Base-by-base conservation (phyloP, 805 yeast species). In the Zygosaccharomyces bailii region DNA sequence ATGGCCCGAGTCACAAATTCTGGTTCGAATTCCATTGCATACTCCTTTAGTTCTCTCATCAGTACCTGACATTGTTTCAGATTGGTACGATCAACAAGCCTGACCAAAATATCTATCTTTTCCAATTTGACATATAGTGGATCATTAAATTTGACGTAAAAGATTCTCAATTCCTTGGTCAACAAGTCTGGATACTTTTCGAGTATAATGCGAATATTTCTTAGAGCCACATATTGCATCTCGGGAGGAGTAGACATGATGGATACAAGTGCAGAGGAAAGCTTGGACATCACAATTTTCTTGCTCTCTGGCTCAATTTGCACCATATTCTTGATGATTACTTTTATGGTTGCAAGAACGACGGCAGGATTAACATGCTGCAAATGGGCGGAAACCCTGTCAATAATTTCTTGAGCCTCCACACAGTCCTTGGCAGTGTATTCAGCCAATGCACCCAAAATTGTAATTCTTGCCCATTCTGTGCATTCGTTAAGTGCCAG, bases 281-380 rank as follows among this genome's bases (percentile, higher is more conserved):
- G 68, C 59, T 91, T 87, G 52, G 79, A 81, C 67, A 85, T 68
- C 4, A 83, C 70, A 2, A 67, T 63, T 44, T 68, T 69, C 36
- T 68, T 69, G 11, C 75, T 34, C 30, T 76, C 30, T 65, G 56
- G 39, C 48, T 61, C 54, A 5, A 84, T 58, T 13, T 70, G 63
- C 7, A 79, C 79, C 27, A 83, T 52, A 60, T 89, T 95, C 45
- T 79, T 78, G 14, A 91, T 62, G 5, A 90, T 79, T 2, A 86
- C 88, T 59, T 89, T 87, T 50, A 93, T 80, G 1, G 96, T 78
- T 20, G 87, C 78, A 53, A 91, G 70, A 2, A 93, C 97, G 16
- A 93, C 98, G 3, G 96, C 86, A 0, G 99, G 96, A 63, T 91
- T 91, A 18, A 86, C 97, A 64, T 91, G 99, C 69, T 91, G 99